A percentile compares a stretch with the other conserved stretches of the same genome.
Conservation (phyloP, 1,284 basidiomycete species). For the Trichosporon faecale region DNA sequence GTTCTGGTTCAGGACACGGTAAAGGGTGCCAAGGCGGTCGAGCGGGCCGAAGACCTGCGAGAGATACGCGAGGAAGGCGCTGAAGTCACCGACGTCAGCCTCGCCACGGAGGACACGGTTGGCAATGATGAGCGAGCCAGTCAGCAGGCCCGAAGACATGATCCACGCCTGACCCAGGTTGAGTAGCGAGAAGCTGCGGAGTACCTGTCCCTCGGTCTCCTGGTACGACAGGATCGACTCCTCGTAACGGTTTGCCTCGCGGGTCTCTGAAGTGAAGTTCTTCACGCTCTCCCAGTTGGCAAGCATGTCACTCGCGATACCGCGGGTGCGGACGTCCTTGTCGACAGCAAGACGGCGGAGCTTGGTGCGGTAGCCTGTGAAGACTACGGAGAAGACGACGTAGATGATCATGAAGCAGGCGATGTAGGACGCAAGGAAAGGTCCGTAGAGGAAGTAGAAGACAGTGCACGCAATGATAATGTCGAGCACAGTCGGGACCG, state of each 20-base stretch:
- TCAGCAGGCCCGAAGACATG: slow-evolving; percentile 82
- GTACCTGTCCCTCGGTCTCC: slow-evolving; percentile 83
- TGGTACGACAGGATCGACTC: slow-evolving; percentile 83
- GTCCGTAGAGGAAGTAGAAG: slow-evolving; percentile 73
- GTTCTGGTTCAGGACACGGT: slow-evolving; percentile 89
- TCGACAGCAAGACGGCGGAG: slow-evolving; percentile 90
- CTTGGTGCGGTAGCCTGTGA: slow-evolving; percentile 74
- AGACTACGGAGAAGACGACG: slow-evolving; percentile 90
- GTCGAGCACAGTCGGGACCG: slow-evolving; percentile 89
- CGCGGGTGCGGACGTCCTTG: slow-evolving; percentile 90
- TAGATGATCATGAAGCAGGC: slow-evolving; percentile 79
- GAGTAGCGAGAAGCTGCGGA: slow-evolving; percentile 82
- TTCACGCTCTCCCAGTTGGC: slow-evolving; percentile 99
- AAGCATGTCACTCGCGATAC: slow-evolving; percentile 89
- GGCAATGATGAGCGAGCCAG: slow-evolving; percentile 91
- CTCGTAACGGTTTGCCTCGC: slow-evolving; percentile 84
- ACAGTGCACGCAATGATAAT: slow-evolving; percentile 95
- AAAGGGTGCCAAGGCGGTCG: slow-evolving; percentile 92
- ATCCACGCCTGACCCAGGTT: slow-evolving; percentile 95
- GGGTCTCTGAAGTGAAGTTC: slow-evolving; percentile 90
- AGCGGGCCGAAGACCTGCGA: slow-evolving; percentile 92
- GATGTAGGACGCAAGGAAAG: slow-evolving; percentile 75
- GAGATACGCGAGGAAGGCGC: slow-evolving; percentile 96
- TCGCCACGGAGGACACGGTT: slow-evolving; percentile 81
- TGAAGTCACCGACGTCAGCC: slow-evolving; percentile 93